Evolutionary conservation across 208 protist species (phyloP).

Genomic region (Trypanosoma avium): DNA sequence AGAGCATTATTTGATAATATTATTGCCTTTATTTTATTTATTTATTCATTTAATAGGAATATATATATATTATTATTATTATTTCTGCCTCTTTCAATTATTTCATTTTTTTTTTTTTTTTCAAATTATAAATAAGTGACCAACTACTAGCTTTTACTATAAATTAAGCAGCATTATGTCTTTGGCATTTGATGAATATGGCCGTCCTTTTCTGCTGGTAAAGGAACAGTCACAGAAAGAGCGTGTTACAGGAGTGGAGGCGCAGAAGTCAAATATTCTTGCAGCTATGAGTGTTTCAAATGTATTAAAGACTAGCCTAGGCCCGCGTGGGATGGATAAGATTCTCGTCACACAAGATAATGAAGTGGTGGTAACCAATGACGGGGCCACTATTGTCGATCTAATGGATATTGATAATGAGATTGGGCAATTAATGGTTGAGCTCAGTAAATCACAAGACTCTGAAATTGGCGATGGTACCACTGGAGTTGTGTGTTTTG

Average conservation of each 20-base stretch:
- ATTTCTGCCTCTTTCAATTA: conserved; percentile 3
- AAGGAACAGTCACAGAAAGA: conserved; percentile 97
- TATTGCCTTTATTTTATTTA: conserved; percentile 12
- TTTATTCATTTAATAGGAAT: conserved; percentile 13
- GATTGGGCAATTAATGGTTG: conserved; percentile 99
- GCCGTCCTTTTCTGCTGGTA: conserved; percentile 98
- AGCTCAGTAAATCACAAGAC: conserved; percentile 99
- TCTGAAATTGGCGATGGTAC: conserved; percentile 99
- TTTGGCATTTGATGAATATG: conserved; percentile 99
- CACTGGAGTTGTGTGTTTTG: conserved; percentile 99
- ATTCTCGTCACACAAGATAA: conserved; percentile 98
- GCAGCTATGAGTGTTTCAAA: conserved; percentile 96
- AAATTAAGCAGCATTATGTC: conserved; percentile 68
- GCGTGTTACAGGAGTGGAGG: conserved; percentile 96
- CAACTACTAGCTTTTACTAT: neutral
- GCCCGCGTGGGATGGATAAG: conserved; percentile 98
- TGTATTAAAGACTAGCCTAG: conserved; percentile 97
- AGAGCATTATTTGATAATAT: neutral
- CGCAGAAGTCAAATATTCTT: conserved; percentile 99
- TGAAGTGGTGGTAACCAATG: conserved; percentile 99
- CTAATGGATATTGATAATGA: conserved; percentile 99
- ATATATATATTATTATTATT: neutral
- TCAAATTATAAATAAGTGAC: conserved; percentile 4
- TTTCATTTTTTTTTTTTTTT: conserved; percentile 22
- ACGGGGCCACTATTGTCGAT: conserved; percentile 99